Base-by-base conservation (phyloP, 2,329 filamentous ascomycete genomes). In the Ascochyta fabae region DNA sequence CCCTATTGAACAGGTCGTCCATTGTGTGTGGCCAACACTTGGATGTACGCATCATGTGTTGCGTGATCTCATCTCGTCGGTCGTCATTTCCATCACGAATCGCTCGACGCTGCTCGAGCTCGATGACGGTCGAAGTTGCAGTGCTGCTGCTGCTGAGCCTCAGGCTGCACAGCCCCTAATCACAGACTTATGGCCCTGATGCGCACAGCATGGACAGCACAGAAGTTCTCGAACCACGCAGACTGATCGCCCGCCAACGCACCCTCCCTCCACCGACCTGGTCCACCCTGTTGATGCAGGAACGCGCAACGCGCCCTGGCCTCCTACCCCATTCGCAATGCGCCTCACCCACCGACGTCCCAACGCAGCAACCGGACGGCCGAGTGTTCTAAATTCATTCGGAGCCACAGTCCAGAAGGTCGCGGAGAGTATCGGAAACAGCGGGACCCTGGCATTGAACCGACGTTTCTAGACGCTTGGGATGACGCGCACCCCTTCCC, bases 401-500 rank as follows among this genome's bases (percentile, higher is more conserved):
- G 31, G 35, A 31, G 29, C n/a, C 36, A 38, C 44, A 46, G 49
- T 58, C 55, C 54, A 58, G 55, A 58, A 53, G 53, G 42, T 26
- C n/a, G 26, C 22, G 38, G 43, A 43, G 24, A 43, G 33, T 45
- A 27, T 44, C 53, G 38, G 47, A 47, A 47, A 43, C 42, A 48
- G 47, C 47, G 42, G 53, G 42, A 26, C 31, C 45, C 29, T 26
- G 47, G 47, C 42, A 45, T 48, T 23, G 44, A 48, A 53, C 48
- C 46, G 54, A 49, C 53, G 35, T 55, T 55, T 36, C 29, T 44
- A 31, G 31, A 50, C 31, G 6, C 33, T 27, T 33, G 44, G 31
- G 23, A 58, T 58, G 55, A 58, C 55, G 55, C 55, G 50, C 55
- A 50, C 49, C 50, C 43, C 45, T 49, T 56, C 53, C 53, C 53